Percentiles rank a stretch among this genome's conserved stretches.
Conservation (phyloP, 768 basidiomycete species). For the Xerocomellus intermedius region DNA sequence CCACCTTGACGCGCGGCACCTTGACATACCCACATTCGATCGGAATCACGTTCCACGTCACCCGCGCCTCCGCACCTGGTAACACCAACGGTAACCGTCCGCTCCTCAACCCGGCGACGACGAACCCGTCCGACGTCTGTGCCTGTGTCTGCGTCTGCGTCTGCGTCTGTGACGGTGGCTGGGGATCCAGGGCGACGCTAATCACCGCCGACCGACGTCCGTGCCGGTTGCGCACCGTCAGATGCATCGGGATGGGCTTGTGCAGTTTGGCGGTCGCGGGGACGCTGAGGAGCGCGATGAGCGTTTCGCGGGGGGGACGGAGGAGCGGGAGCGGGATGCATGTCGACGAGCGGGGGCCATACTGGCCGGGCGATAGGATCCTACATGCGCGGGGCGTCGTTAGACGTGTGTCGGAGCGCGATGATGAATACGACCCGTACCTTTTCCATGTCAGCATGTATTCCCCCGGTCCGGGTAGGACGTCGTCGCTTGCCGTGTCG, state of each 20-base stretch:
- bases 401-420: neutral
- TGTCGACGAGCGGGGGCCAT: conserved; percentile 48
- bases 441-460: conserved; percentile 68
- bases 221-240: conserved; percentile 66
- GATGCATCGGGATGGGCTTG: conserved; percentile 49
- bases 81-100: conserved; percentile 70
- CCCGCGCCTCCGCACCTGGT: conserved; percentile 63
- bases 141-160: neutral
- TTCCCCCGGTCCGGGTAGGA: conserved; percentile 51
- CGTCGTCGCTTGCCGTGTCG: conserved; percentile 29
- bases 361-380: conserved; percentile 43
- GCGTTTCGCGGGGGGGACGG: conserved; percentile 54
- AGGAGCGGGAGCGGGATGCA: conserved; percentile 60
- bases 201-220: conserved; percentile 65
- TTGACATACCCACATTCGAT: conserved; percentile 69
- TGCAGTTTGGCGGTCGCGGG: conserved; percentile 68
- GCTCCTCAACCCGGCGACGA: conserved; percentile 72
- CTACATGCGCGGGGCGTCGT: conserved; percentile 30
- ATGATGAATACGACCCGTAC: conserved; percentile 31
- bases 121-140: conserved; percentile 60
- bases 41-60: conserved; percentile 70
- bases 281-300: conserved; percentile 64
- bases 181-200: conserved; percentile 69
- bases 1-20: conserved; percentile 61
- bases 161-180: conserved; percentile 19